Conservation (phyloP, 331 rosid genomes). For the Prunus yedoensis region DNA sequence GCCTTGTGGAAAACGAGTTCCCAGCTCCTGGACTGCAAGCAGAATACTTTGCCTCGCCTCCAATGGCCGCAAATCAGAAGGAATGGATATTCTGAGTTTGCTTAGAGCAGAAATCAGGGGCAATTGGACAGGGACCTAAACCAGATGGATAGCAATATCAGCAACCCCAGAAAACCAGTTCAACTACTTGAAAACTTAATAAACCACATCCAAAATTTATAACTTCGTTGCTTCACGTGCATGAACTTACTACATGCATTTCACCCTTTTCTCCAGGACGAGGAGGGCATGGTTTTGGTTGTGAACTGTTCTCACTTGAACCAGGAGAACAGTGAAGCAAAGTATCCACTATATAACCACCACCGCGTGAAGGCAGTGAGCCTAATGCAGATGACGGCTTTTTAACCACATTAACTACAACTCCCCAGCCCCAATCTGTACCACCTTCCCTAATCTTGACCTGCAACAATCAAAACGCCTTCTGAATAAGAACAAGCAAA, state of each 20-base stretch:
- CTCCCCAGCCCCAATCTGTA: slow-evolving; percentile 99
- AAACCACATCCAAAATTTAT: background rate
- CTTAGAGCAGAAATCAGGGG: slow-evolving; percentile 76
- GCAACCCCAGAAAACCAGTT: slow-evolving; percentile 9
- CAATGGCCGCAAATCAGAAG: slow-evolving; percentile 90
- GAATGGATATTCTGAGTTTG: slow-evolving; percentile 76
- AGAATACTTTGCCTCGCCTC: slow-evolving; percentile 95
- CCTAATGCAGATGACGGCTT: slow-evolving; percentile 55
- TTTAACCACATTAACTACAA: slow-evolving; percentile 91
- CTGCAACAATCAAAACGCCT: slow-evolving; percentile 38
- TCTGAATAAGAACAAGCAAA: slow-evolving; percentile 21
- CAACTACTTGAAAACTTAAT: background rate
- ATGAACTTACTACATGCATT: slow-evolving; percentile 92
- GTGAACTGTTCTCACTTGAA: slow-evolving; percentile 68
- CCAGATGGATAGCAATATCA: slow-evolving; percentile 27
- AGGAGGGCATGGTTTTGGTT: slow-evolving; percentile 95
- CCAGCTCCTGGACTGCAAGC: slow-evolving; percentile 88
- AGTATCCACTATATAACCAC: slow-evolving; percentile 90
- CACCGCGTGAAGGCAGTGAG: slow-evolving; percentile 42
- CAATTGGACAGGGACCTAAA: slow-evolving; percentile 93
- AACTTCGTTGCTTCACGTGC: background rate
- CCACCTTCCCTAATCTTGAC: slow-evolving; percentile 94
- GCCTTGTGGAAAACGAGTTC: slow-evolving; percentile 87
- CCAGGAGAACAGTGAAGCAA: slow-evolving; percentile 87
- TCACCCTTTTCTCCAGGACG: slow-evolving; percentile 96